Percentiles rank a stretch among this genome's conserved stretches.
phyloP scores from a whole-genome alignment of 176 grass and related monocot genomes.

The Elymus sibiricus region DNA sequence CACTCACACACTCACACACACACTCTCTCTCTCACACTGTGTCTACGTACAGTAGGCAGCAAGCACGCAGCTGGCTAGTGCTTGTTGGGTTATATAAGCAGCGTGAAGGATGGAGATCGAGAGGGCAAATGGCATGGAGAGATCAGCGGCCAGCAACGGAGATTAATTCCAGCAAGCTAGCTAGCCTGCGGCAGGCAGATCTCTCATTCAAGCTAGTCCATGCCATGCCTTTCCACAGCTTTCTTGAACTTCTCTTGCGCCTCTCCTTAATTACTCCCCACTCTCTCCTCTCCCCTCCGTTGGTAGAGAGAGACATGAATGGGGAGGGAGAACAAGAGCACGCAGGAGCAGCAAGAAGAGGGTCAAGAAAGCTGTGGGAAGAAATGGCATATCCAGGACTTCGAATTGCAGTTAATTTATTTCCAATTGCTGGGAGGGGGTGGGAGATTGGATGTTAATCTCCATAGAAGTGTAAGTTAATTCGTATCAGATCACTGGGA shows the following conservation, averaged over 20 bases:
- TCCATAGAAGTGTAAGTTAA: constrained; percentile 10
- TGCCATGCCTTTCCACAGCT: constrained; percentile 99
- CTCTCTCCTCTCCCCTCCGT: not conserved
- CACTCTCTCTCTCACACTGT: too few relatives aligned
- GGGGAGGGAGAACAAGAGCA: not conserved
- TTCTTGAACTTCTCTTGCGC: constrained; percentile 92
- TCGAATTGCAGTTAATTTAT: not conserved
- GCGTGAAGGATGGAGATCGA: not conserved
- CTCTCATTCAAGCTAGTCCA: constrained; percentile 42
- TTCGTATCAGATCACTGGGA: not conserved
- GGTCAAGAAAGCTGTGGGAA: constrained; percentile 99
- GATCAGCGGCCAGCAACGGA: not conserved
- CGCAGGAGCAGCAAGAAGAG: constrained; percentile 27
- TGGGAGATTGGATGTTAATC: not conserved
- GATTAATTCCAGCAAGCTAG: not conserved
- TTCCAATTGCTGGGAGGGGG: not conserved
- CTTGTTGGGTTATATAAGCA: constrained; percentile 29
- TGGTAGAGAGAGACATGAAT: not conserved
- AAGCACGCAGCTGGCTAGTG: not conserved
- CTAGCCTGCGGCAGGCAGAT: not conserved
- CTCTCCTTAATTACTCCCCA: not conserved
- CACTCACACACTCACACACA: not conserved
- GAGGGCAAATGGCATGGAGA: constrained; percentile 16
- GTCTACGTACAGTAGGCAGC: not conserved
- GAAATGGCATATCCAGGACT: constrained; percentile 75